Conservation (phyloP, 352 stramenopile species). For the Peronosclerospora sorghi region DNA sequence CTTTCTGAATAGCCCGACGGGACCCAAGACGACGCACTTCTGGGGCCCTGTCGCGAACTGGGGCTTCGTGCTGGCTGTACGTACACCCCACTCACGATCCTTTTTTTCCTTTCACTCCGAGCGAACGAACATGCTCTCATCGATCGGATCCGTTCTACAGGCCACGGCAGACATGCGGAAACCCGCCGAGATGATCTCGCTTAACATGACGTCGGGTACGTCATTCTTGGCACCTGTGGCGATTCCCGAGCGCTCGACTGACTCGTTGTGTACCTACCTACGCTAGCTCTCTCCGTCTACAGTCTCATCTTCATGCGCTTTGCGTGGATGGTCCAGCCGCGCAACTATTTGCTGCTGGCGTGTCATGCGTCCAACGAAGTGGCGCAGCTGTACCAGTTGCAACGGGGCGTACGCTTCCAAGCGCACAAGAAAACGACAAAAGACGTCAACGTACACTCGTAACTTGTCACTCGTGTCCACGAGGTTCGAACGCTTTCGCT, state of each 20-base stretch:
- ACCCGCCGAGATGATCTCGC: slow-evolving; percentile 70
- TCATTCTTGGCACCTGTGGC: too few species aligned
- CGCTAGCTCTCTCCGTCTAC: slow-evolving; percentile 76
- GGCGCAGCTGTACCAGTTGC: slow-evolving; percentile 75
- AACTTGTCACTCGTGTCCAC: too few species aligned
- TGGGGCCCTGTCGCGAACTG: slow-evolving; percentile 84
- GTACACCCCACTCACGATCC: slow-evolving; percentile 1
- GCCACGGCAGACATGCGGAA: slow-evolving; percentile 78
- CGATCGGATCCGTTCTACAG: slow-evolving; percentile 19
- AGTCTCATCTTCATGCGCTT: slow-evolving; percentile 86
- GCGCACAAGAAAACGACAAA: slow-evolving; percentile 23
- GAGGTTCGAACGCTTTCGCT: too few species aligned
- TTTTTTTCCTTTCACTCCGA: neutral
- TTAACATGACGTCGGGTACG: slow-evolving; percentile 80
- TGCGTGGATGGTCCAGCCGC: slow-evolving; percentile 80
- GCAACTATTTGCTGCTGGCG: slow-evolving; percentile 78
- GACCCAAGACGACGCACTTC: slow-evolving; percentile 83
- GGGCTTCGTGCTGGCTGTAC: slow-evolving; percentile 77
- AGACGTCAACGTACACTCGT: slow-evolving; percentile 18
- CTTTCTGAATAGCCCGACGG: slow-evolving; percentile 74
- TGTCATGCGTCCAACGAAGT: slow-evolving; percentile 79
- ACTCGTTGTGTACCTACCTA: too few species aligned
- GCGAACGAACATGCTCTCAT: too few species aligned
- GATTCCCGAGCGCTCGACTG: too few species aligned
- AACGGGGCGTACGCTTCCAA: slow-evolving; percentile 39